Evolutionary conservation across 2,329 filamentous ascomycete species (phyloP).

Genomic region (Plectosphaerella plurivora): DNA sequence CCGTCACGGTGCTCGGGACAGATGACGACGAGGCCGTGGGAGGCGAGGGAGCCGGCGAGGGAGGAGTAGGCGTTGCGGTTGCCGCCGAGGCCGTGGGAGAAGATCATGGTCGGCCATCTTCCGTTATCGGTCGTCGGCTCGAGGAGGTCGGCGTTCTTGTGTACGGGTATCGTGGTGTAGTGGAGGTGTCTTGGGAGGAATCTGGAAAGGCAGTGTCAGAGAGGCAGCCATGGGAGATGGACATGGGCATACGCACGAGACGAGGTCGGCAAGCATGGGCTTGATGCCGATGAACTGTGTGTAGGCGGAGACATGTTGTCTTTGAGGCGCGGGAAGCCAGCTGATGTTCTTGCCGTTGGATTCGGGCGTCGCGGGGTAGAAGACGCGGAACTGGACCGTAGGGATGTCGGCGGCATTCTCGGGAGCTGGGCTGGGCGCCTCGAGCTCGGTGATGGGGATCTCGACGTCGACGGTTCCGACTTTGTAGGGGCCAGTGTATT

Average conservation of each 20-base stretch:
- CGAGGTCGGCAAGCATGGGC: slow-evolving; percentile 49
- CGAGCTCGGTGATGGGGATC: slow-evolving; percentile 60
- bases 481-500: slow-evolving; percentile 72
- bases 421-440: slow-evolving; percentile 48
- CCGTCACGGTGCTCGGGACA: slow-evolving; percentile 82
- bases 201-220: slow-evolving; percentile 27
- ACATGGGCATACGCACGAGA: slow-evolving; percentile 45
- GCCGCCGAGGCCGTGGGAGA: slow-evolving; percentile 81
- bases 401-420: slow-evolving; percentile 53
- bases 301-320: slow-evolving; percentile 70
- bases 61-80: slow-evolving; percentile 83
- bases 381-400: slow-evolving; percentile 77
- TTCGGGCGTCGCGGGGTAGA: slow-evolving; percentile 64
- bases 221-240: neutral
- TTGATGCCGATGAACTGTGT: slow-evolving; percentile 69
- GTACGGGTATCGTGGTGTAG: slow-evolving; percentile 67
- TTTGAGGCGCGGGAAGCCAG: slow-evolving; percentile 76
- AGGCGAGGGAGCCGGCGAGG: slow-evolving; percentile 71
- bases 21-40: slow-evolving; percentile 74
- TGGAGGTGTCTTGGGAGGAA: slow-evolving; percentile 68
- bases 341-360: slow-evolving; percentile 55
- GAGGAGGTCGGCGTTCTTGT: slow-evolving; percentile 65
- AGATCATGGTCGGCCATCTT: slow-evolving; percentile 77
- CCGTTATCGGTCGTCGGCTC: slow-evolving; percentile 38
- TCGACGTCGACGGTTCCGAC: slow-evolving; percentile 80